Conservation (phyloP, 768 basidiomycete species). For the Tulasnella calospora region DNA sequence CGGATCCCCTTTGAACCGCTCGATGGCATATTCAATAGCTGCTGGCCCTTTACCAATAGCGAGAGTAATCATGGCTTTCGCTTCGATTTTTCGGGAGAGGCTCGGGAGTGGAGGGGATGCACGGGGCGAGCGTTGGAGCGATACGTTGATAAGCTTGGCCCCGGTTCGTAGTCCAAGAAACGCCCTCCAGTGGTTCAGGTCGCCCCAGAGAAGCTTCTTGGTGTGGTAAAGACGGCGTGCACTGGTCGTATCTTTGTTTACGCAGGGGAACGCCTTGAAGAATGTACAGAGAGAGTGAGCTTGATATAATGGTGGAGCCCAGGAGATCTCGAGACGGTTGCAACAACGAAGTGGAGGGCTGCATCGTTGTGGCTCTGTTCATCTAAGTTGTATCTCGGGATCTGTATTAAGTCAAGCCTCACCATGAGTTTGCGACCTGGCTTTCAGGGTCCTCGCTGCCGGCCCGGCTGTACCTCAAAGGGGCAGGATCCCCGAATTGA, state of each 20-base stretch:
- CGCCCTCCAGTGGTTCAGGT: too few relatives aligned
- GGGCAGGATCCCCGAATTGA: neutral
- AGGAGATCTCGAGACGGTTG: too few relatives aligned
- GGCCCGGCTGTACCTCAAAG: too few relatives aligned
- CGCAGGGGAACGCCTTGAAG: neutral
- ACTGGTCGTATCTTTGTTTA: too few relatives aligned
- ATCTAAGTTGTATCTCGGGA: too few relatives aligned
- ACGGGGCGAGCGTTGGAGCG: neutral
- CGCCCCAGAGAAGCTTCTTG: too few relatives aligned
- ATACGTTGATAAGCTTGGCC: neutral
- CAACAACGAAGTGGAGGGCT: too few relatives aligned
- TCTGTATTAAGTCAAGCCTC: neutral
- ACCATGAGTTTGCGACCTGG: neutral
- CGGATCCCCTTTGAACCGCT: neutral
- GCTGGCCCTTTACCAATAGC: neutral
- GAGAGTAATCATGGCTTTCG: neutral
- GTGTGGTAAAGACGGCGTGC: too few relatives aligned
- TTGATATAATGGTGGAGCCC: neutral
- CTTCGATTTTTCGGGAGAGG: neutral
- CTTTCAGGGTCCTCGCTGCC: too few relatives aligned
- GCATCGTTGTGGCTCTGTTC: too few relatives aligned
- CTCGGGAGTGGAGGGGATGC: neutral
- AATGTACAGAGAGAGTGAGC: neutral
- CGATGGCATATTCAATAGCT: neutral
- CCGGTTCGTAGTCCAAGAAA: too few relatives aligned